phyloP scores from a whole-genome alignment of 1,139 yeast species.

The Pneumocystis sp. region DNA sequence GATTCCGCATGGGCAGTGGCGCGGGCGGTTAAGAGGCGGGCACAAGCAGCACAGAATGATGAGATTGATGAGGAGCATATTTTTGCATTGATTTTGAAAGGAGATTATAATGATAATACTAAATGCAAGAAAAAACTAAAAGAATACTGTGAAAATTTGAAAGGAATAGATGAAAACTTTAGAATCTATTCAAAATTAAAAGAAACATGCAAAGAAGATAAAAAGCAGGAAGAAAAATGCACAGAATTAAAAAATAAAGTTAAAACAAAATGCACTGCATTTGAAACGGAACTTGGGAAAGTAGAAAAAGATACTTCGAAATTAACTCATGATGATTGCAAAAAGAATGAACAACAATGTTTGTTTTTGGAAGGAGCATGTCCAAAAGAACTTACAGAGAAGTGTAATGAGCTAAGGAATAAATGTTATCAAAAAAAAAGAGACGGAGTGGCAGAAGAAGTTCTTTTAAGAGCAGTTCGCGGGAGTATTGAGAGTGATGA shows the following conservation, averaged over 20 bases:
- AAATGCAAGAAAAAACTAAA: too few relatives aligned
- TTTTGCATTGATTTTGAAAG: too few relatives aligned
- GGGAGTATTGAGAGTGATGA: not conserved
- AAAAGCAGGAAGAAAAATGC: too few relatives aligned
- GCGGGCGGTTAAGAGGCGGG: not conserved
- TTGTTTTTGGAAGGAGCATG: not conserved
- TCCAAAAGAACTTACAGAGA: not conserved
- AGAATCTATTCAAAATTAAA: too few relatives aligned
- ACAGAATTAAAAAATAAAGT: not conserved
- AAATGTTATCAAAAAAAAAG: not conserved
- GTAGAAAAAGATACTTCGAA: not conserved
- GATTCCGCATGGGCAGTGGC: not conserved
- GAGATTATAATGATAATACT: too few relatives aligned
- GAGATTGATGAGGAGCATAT: too few relatives aligned
- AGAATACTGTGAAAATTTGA: too few relatives aligned
- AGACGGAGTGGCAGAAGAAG: not conserved
- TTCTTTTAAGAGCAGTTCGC: not conserved
- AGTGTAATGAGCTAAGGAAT: not conserved
- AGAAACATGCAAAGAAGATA: too few relatives aligned
- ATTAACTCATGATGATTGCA: not conserved
- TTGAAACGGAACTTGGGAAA: not conserved
- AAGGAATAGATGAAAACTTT: too few relatives aligned
- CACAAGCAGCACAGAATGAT: too few relatives aligned
- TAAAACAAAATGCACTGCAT: not conserved
- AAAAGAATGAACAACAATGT: not conserved